Conservation (phyloP, 2,329 filamentous ascomycete genomes). For the Aspergillus terreus region DNA sequence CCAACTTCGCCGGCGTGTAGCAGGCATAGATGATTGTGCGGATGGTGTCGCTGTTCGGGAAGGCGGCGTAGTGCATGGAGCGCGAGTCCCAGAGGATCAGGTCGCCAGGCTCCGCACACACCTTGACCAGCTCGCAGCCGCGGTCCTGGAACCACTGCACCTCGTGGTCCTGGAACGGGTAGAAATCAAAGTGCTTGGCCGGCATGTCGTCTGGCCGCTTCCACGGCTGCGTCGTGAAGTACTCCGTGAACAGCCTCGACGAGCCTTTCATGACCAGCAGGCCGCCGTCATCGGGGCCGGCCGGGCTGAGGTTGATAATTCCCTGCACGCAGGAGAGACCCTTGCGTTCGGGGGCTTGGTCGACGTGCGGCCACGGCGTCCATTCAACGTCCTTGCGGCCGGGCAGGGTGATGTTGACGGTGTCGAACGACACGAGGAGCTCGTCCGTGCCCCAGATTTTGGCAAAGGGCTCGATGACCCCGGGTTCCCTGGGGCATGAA, state of each 20-base stretch:
- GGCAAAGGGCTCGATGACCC: constrained; percentile 37
- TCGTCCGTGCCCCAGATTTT: constrained; percentile 36
- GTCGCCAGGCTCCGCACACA: constrained; percentile 16
- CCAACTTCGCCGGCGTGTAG: constrained; percentile 11
- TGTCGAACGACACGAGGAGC: constrained; percentile 22
- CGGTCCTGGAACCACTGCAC: constrained; percentile 14
- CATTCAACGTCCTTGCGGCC: constrained; percentile 23
- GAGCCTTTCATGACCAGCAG: constrained; percentile 14
- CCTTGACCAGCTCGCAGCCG: constrained; percentile 16
- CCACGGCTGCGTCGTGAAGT: constrained; percentile 11
- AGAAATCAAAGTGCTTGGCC: constrained; percentile 13
- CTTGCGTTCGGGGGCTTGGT: constrained; percentile 9
- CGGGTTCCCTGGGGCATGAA: constrained; percentile 26
- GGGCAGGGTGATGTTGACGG: constrained; percentile 42
- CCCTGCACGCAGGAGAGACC: constrained; percentile 14
- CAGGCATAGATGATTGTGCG: constrained; percentile 14
- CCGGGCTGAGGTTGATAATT: constrained; percentile 12
- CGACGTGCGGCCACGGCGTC: constrained; percentile 9
- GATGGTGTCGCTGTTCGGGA: constrained; percentile 11
- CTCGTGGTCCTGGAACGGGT: constrained; percentile 10
- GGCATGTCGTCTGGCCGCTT: constrained; percentile 5
- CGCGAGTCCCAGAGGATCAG: constrained; percentile 20
- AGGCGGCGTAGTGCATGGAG: constrained; percentile 12
- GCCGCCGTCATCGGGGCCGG: constrained; percentile 17
- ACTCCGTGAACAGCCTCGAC: constrained; percentile 11